Percentiles rank a stretch among this genome's conserved stretches.
Conservation (phyloP, 129 eudicot genomes). For the Pulicaria dysenterica region DNA sequence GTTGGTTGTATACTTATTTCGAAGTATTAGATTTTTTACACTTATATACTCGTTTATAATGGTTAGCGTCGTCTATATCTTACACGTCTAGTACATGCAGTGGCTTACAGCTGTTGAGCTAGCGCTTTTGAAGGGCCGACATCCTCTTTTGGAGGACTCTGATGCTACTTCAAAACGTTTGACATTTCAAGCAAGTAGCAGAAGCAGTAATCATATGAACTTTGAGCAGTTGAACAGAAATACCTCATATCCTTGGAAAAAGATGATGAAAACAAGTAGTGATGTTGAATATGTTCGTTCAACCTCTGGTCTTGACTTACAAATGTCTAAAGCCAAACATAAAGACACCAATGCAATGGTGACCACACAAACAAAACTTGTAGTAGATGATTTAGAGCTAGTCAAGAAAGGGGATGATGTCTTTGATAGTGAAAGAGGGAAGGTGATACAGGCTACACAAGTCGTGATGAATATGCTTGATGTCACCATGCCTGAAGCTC, state of each 20-base stretch:
- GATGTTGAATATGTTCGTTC: slow-evolving; percentile 33
- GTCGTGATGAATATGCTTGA: slow-evolving; percentile 89
- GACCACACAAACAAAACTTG: slow-evolving; percentile 28
- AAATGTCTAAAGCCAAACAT: slow-evolving; percentile 20
- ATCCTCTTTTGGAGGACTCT: slow-evolving; percentile 80
- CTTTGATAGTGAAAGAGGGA: slow-evolving; percentile 60
- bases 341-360: slow-evolving; percentile 27
- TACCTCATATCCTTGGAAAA: slow-evolving; percentile 26
- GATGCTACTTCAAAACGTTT: slow-evolving; percentile 70
- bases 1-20: not conserved
- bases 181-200: slow-evolving; percentile 38
- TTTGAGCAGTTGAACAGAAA: slow-evolving; percentile 33
- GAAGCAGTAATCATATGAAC: slow-evolving; percentile 26
- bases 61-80: not conserved
- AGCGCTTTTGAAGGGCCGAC: slow-evolving; percentile 89
- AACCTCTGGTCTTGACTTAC: slow-evolving; percentile 33
- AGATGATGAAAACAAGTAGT: slow-evolving; percentile 39
- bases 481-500: slow-evolving; percentile 69
- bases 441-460: slow-evolving; percentile 69
- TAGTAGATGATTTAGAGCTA: slow-evolving; percentile 33
- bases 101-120: slow-evolving; percentile 95
- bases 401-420: slow-evolving; percentile 39
- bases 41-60: too few relatives aligned
- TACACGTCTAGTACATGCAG: slow-evolving; percentile 45
- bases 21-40: too few relatives aligned